Evolutionary conservation across 2,329 filamentous ascomycete genomes (phyloP).

Genomic region (Penicillium psychrosexuale): DNA sequence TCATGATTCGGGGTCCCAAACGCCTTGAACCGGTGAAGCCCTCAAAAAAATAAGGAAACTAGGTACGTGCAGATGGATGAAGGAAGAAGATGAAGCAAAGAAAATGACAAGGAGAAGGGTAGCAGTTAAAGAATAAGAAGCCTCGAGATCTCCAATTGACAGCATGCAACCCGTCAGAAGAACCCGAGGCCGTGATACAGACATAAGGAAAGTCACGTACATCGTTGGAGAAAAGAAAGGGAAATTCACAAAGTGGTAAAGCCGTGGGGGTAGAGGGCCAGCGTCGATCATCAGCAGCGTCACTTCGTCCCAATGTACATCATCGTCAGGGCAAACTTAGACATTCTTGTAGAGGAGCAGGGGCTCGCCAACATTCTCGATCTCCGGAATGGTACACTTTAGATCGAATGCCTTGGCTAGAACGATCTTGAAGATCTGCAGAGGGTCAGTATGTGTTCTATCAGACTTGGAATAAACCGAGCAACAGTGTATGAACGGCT

Average conservation of each 20-base stretch:
- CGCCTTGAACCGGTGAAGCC: slow-evolving; percentile 15
- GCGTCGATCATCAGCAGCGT: slow-evolving; percentile 34
- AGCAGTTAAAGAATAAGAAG: slow-evolving; percentile 1
- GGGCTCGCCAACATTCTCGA: slow-evolving; percentile 96
- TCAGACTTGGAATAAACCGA: slow-evolving; percentile 2
- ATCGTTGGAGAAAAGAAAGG: slow-evolving; percentile 15
- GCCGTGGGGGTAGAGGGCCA: slow-evolving; percentile 16
- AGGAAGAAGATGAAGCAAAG: slow-evolving; percentile 4
- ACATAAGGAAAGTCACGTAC: slow-evolving; percentile 22
- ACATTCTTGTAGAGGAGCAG: slow-evolving; percentile 78
- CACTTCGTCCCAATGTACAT: slow-evolving; percentile 38
- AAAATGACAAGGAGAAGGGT: slow-evolving; percentile 14
- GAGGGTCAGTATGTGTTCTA: slow-evolving; percentile 25
- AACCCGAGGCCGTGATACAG: background rate
- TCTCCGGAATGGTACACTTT: slow-evolving; percentile 98
- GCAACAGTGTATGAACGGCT: background rate
- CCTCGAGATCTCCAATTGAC: background rate
- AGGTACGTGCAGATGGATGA: slow-evolving; percentile 18
- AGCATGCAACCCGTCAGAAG: background rate
- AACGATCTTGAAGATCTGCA: slow-evolving; percentile 98
- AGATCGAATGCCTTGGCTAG: slow-evolving; percentile 97
- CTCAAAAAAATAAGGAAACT: slow-evolving; percentile 14
- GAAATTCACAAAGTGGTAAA: slow-evolving; percentile 16
- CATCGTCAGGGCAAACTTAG: slow-evolving; percentile 26
- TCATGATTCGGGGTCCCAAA: slow-evolving; percentile 21